Conservation (phyloP, 176 grass and related monocot genomes). For the bread wheat (Triticum aestivum) region DNA sequence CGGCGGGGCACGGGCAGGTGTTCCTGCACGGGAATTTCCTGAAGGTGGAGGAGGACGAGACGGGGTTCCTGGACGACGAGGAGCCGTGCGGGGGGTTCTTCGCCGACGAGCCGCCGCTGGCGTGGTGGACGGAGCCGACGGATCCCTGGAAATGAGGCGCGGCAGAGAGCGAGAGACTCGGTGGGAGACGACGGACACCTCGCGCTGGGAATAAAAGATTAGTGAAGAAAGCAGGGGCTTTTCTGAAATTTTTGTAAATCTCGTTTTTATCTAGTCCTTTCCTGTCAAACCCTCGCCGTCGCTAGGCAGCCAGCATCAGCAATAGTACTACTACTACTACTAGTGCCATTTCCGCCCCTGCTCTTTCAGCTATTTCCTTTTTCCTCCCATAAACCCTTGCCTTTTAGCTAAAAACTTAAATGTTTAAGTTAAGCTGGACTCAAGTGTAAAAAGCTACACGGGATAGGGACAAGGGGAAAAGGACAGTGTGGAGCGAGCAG, state of each 20-base stretch:
- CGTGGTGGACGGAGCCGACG: conserved; percentile 64
- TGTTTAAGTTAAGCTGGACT: neutral
- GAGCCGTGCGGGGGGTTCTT: conserved; percentile 65
- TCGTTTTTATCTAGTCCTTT: neutral
- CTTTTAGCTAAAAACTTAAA: neutral
- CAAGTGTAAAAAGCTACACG: neutral
- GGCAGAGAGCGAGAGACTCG: neutral
- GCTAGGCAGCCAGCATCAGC: neutral
- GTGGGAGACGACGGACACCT: neutral
- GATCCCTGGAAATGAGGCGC: conserved; percentile 48
- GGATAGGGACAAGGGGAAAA: neutral
- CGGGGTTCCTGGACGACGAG: conserved; percentile 54
- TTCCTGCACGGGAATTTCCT: conserved; percentile 50
- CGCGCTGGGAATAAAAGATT: conserved; percentile 32
- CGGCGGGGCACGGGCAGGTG: neutral
- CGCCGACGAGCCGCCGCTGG: conserved; percentile 62
- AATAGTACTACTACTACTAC: neutral
- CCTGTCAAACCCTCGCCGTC: neutral
- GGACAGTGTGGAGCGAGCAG: conserved; percentile 2
- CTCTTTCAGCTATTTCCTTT: neutral
- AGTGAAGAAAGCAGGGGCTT: neutral
- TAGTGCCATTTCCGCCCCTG: neutral
- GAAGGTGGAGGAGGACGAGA: conserved; percentile 70
- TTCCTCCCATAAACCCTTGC: neutral
- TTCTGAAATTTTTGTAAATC: conserved; percentile 53